phyloP scores from a whole-genome alignment of 2,329 filamentous ascomycete species.

The Tympanopsis confertula region DNA sequence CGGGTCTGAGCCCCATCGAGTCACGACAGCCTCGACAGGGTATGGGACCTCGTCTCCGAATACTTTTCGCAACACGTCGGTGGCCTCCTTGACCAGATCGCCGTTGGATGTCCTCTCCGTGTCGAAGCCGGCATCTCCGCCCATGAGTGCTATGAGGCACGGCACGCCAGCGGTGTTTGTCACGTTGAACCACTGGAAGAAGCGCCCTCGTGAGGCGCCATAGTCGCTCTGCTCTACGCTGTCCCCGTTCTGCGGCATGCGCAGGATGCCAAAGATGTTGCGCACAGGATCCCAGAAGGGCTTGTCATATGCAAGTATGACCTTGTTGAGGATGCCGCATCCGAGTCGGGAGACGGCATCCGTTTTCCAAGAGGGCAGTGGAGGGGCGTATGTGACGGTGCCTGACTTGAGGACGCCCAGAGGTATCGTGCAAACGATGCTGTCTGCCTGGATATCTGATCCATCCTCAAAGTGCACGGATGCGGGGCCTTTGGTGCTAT shows the following conservation, averaged over 20 bases:
- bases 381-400: conserved; percentile 73
- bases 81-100: conserved; percentile 70
- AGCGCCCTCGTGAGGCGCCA: conserved; percentile 66
- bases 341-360: conserved; percentile 74
- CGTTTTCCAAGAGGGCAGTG: conserved; percentile 76
- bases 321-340: conserved; percentile 90
- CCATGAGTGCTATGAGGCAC: conserved; percentile 85
- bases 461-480: conserved; percentile 70
- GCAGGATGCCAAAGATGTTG: conserved; percentile 88
- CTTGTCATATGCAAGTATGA: conserved; percentile 77
- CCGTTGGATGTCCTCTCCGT: conserved; percentile 69
- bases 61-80: conserved; percentile 62
- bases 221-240: conserved; percentile 76
- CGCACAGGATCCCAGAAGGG: conserved; percentile 83
- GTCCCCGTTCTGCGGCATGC: conserved; percentile 55
- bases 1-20: conserved; percentile 79
- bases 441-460: conserved; percentile 68
- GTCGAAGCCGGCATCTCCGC: conserved; percentile 82
- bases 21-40: conserved; percentile 78
- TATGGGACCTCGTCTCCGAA: conserved; percentile 63
- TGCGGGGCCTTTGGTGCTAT: conserved; percentile 32
- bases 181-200: conserved; percentile 97
- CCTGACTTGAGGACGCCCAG: conserved; percentile 83
- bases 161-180: conserved; percentile 80
- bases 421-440: conserved; percentile 80